These are phyloP conservation scores for Fusarium oligoseptatum DNA, from an alignment of 2,329 filamentous ascomycete genomes.

Conservation along the genomic window DNA sequence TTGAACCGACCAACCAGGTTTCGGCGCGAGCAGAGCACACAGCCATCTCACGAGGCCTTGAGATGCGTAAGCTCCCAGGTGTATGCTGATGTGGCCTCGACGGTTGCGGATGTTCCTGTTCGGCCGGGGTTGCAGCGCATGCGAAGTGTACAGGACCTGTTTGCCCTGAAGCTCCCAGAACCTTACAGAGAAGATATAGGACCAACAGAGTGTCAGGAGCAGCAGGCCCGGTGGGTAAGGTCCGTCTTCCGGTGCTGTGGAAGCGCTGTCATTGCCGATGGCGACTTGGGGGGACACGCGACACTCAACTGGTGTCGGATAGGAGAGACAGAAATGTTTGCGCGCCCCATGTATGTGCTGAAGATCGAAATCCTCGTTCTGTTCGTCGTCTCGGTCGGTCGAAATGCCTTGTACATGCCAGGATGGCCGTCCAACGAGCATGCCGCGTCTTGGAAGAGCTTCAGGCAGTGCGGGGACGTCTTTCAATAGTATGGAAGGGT, in stretches of 20 bases:
- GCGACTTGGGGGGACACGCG: background rate
- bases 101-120: background rate
- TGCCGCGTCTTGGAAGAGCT: background rate
- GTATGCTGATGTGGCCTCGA: background rate
- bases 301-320: constrained; percentile 3
- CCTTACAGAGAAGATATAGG: constrained; percentile 11
- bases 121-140: background rate
- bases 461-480: constrained; percentile 16
- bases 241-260: background rate
- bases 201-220: constrained; percentile 12
- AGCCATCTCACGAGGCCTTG: constrained; percentile 5
- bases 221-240: constrained; percentile 10
- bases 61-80: constrained; percentile 3
- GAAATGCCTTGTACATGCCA: constrained; percentile 1
- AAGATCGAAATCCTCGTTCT: background rate
- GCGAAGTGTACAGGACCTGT: background rate
- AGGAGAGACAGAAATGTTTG: constrained; percentile 4
- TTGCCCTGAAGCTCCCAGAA: constrained; percentile 17
- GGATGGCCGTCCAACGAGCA: background rate
- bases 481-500: constrained; percentile 20
- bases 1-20: constrained; percentile 6
- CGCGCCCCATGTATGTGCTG: background rate
- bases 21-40: constrained; percentile 10
- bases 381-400: background rate
- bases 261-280: background rate